These are phyloP conservation scores for Lasiodiplodia hormozganensis DNA, from an alignment of 2,329 filamentous ascomycete genomes.

Conservation along the genomic window DNA sequence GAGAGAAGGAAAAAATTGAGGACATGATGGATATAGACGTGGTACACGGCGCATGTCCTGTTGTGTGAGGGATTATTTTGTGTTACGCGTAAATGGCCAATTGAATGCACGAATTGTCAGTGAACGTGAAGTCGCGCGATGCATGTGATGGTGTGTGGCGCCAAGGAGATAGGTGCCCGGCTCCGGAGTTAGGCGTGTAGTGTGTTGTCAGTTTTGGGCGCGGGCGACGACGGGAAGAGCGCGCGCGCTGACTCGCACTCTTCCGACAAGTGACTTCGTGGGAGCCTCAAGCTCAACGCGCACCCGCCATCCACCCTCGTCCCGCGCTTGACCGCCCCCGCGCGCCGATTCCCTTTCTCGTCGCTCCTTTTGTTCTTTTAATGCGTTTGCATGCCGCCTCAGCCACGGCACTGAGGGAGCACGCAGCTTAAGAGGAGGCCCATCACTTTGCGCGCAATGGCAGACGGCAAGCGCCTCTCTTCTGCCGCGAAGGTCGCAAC, in stretches of 20 bases:
- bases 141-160: conserved; percentile 7
- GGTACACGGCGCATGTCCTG: conserved; percentile 28
- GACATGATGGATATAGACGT: conserved; percentile 26
- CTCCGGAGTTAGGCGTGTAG: conserved; percentile 15
- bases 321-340: conserved; percentile 34
- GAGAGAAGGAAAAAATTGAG: conserved; percentile 13
- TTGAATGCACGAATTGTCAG: conserved; percentile 29
- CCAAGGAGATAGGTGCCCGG: conserved; percentile 18
- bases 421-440: conserved; percentile 30
- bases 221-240: neutral
- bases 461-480: conserved; percentile 65
- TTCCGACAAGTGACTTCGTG: conserved; percentile 28
- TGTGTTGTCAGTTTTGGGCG: conserved; percentile 17
- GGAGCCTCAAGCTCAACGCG: conserved; percentile 30
- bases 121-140: neutral
- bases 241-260: conserved; percentile 28
- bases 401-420: conserved; percentile 29
- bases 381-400: conserved; percentile 44
- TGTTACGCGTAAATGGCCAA: conserved; percentile 28
- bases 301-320: conserved; percentile 32
- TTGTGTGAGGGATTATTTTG: conserved; percentile 16
- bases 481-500: conserved; percentile 61
- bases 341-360: conserved; percentile 40
- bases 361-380: conserved; percentile 49
- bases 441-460: conserved; percentile 49